Conservation (phyloP, 2,329 filamentous ascomycete genomes). For the Didymella pomorum region DNA sequence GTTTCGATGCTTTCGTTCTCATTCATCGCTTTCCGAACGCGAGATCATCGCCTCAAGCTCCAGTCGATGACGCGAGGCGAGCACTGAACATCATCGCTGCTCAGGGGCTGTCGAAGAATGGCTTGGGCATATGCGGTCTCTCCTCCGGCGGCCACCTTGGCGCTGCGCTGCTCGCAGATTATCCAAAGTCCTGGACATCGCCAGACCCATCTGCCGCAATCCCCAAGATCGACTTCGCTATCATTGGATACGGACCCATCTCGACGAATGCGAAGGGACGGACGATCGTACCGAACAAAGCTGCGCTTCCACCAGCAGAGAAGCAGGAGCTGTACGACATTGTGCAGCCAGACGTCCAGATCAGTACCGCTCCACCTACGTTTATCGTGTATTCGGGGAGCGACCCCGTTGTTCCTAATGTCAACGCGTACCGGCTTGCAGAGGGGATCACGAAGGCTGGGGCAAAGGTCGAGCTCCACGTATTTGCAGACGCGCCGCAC, state of each 20-base stretch:
- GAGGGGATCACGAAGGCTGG: slow-evolving; percentile 22
- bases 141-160: slow-evolving; percentile 32
- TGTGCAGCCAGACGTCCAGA: slow-evolving; percentile 32
- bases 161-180: slow-evolving; percentile 24
- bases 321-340: slow-evolving; percentile 31
- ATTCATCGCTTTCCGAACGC: slow-evolving; percentile 31
- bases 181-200: slow-evolving; percentile 22
- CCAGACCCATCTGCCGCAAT: slow-evolving; percentile 4
- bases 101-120: slow-evolving; percentile 3
- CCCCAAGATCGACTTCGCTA: slow-evolving; percentile 24
- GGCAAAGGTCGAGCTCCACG: slow-evolving; percentile 27
- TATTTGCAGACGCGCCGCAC: slow-evolving; percentile 34
- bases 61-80: slow-evolving; percentile 27
- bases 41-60: slow-evolving; percentile 22
- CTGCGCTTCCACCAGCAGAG: slow-evolving; percentile 24
- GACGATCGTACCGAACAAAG: slow-evolving; percentile 25
- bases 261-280: slow-evolving; percentile 32
- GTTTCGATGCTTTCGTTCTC: slow-evolving; percentile 31
- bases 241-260: slow-evolving; percentile 33
- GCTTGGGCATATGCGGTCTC: slow-evolving; percentile 26
- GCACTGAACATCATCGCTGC: slow-evolving; percentile 20
- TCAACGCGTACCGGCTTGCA: slow-evolving; percentile 30
- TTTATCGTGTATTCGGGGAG: slow-evolving; percentile 33
- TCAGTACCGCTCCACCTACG: slow-evolving; percentile 18
- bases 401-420: slow-evolving; percentile 28